Conservation (phyloP, 495 filamentous ascomycete species). For the Penicillium herquei region DNA sequence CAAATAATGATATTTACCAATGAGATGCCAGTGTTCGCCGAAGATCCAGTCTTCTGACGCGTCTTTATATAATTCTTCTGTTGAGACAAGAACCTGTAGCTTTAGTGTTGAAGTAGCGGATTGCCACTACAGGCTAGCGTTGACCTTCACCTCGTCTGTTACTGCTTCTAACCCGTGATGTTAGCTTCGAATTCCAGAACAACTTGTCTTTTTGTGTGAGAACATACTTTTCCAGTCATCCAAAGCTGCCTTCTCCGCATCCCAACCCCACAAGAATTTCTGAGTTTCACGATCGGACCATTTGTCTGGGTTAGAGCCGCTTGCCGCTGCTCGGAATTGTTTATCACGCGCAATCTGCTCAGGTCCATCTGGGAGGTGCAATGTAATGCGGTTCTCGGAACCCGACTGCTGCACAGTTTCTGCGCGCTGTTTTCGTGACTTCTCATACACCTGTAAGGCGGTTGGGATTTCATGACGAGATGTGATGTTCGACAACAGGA, state of each 20-base stretch:
- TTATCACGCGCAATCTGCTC: constrained; percentile 52
- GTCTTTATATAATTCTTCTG: too few species aligned
- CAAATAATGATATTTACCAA: neutral
- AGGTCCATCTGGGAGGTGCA: constrained; percentile 55
- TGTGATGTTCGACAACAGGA: constrained; percentile 42
- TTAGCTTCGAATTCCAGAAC: constrained; percentile 6
- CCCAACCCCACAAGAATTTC: constrained; percentile 47
- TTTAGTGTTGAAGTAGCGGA: too few species aligned
- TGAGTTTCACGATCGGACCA: constrained; percentile 52
- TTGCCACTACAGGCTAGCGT: constrained; percentile 11
- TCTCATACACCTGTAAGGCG: constrained; percentile 47
- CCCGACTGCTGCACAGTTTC: constrained; percentile 52
- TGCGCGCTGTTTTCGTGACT: constrained; percentile 48
- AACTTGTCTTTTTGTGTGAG: neutral
- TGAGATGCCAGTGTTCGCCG: too few species aligned
- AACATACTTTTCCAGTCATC: constrained; percentile 40
- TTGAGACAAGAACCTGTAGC: too few species aligned
- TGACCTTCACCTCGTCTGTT: constrained; percentile 2
- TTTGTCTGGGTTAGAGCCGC: constrained; percentile 41
- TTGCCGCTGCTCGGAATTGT: constrained; percentile 36
- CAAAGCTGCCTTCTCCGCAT: constrained; percentile 44
- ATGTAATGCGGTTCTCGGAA: constrained; percentile 46
- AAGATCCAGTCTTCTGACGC: neutral
- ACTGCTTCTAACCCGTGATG: neutral
- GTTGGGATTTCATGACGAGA: constrained; percentile 36